phyloP scores from a whole-genome alignment of 257 asterid genomes.

The Solanum microdontum region DNA sequence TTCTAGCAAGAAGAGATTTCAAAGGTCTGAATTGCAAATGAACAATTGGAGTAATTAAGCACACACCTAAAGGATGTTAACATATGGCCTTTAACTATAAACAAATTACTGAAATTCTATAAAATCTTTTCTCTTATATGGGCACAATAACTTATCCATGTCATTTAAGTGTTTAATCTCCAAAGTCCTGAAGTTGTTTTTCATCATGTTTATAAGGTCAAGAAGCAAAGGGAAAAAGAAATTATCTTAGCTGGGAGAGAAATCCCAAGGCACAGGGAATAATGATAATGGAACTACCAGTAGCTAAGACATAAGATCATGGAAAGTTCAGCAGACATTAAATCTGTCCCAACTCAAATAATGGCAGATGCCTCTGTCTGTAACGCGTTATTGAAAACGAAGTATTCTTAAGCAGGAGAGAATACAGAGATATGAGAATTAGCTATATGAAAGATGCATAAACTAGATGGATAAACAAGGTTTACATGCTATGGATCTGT shows the following conservation, averaged over 20 bases:
- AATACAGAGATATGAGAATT: not conserved
- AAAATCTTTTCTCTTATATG: not conserved
- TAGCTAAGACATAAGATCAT: not conserved
- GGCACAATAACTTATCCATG: not conserved
- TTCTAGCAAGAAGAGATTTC: not conserved
- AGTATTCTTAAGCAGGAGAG: not conserved
- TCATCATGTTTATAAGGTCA: not conserved
- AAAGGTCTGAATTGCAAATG: not conserved
- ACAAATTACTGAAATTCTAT: not conserved
- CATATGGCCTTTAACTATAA: not conserved
- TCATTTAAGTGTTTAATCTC: not conserved
- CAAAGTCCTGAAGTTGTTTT: not conserved
- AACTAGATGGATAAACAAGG: not conserved
- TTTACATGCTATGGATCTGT: not conserved
- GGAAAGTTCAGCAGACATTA: not conserved
- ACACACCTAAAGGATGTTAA: not conserved
- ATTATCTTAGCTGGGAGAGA: not conserved
- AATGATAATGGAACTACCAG: not conserved
- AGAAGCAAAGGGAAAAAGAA: not conserved
- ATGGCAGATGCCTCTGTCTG: not conserved
- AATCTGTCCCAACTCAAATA: not conserved
- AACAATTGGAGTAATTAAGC: not conserved
- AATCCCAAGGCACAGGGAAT: not conserved
- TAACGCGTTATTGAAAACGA: not conserved
- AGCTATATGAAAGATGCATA: not conserved